Conservation (phyloP, 106 monocot genomes). For the Ottelia alismoides region DNA sequence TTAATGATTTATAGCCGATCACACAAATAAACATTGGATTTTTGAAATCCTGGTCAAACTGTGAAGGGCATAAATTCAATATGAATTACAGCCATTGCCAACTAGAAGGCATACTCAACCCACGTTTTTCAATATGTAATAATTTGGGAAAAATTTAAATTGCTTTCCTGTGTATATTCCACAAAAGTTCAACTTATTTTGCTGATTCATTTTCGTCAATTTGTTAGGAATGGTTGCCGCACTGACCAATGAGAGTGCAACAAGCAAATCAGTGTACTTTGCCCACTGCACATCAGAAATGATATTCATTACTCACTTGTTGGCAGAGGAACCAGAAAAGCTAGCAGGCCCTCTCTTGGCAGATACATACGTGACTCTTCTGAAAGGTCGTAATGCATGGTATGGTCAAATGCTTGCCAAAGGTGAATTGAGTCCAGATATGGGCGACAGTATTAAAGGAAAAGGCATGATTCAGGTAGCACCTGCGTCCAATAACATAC, state of each 20-base stretch:
- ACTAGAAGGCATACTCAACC: no score
- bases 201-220: no score
- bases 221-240: slow-evolving; percentile 73
- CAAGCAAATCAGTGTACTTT: slow-evolving; percentile 83
- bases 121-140: no score
- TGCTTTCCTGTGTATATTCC: no score
- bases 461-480: slow-evolving; percentile 95
- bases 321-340: slow-evolving; percentile 76
- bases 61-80: no score
- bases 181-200: no score
- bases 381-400: slow-evolving; percentile 88
- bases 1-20: no score
- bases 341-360: slow-evolving; percentile 77
- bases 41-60: no score
- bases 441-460: slow-evolving; percentile 89
- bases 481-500: no score
- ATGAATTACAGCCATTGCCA: no score
- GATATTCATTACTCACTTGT: slow-evolving; percentile 81
- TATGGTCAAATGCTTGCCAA: slow-evolving; percentile 80
- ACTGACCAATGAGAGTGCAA: slow-evolving; percentile 82
- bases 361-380: slow-evolving; percentile 70
- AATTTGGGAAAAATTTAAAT: no score
- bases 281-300: slow-evolving; percentile 86
- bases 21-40: no score
- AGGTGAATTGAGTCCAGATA: slow-evolving; percentile 58